Conservation (phyloP, 2,329 filamentous ascomycete genomes). For the Paradendryphiella salina region DNA sequence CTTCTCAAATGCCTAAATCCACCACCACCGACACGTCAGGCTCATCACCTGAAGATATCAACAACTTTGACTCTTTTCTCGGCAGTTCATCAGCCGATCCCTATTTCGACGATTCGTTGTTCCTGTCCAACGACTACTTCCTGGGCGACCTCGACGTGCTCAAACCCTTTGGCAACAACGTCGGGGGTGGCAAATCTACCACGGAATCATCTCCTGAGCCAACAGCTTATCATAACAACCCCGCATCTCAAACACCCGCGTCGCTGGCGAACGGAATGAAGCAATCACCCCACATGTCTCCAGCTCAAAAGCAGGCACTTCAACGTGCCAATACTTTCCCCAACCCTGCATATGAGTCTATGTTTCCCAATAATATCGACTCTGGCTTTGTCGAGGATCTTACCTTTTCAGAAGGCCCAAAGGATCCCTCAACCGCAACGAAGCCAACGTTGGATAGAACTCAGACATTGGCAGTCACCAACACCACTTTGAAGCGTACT, state of each 20-base stretch:
- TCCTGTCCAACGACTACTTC: constrained; percentile 47
- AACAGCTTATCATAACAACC: constrained; percentile 20
- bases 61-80: constrained; percentile 38
- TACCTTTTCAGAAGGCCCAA: constrained; percentile 44
- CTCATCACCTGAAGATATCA: constrained; percentile 38
- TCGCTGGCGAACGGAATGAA: constrained; percentile 25
- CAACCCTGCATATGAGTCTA: constrained; percentile 43
- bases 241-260: constrained; percentile 31
- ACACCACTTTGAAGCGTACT: constrained; percentile 35
- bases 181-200: constrained; percentile 39
- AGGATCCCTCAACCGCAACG: constrained; percentile 21
- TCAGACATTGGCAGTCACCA: constrained; percentile 21
- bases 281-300: constrained; percentile 34
- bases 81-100: constrained; percentile 37
- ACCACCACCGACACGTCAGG: constrained; percentile 39
- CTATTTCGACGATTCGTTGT: constrained; percentile 46
- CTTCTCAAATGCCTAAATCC: constrained; percentile 44
- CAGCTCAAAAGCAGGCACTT: constrained; percentile 27
- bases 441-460: constrained; percentile 24
- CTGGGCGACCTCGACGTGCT: constrained; percentile 47
- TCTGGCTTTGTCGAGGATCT: constrained; percentile 45
- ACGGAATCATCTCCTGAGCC: constrained; percentile 48
- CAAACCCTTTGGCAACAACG: constrained; percentile 41
- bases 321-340: constrained; percentile 41
- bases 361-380: constrained; percentile 44